These are phyloP conservation scores for Pythium rishiriense DNA, from an alignment of 352 stramenopile species.

Conservation along the genomic window DNA sequence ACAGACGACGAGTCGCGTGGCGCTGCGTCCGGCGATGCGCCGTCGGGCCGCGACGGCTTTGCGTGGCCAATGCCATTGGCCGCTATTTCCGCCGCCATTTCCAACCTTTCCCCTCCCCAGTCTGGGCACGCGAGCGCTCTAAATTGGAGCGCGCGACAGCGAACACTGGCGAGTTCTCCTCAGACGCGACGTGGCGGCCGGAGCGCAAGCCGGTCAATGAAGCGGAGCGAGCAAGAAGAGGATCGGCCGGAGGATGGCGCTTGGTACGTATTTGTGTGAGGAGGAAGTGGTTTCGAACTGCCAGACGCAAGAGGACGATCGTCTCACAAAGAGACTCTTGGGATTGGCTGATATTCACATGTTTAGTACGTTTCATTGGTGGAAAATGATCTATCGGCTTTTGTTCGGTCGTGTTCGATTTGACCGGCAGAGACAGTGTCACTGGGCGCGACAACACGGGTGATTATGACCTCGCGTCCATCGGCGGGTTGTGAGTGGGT, in stretches of 20 bases:
- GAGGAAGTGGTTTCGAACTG: not conserved
- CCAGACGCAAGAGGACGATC: not conserved
- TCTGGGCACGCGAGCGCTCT: not conserved
- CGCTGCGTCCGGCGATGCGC: not conserved
- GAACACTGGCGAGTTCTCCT: constrained; percentile 2
- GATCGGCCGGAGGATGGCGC: not conserved
- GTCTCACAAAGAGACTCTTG: not conserved
- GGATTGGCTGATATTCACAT: not conserved
- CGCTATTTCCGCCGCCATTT: constrained; percentile 12
- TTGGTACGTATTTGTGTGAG: not conserved
- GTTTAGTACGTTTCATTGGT: not conserved
- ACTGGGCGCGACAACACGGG: not conserved
- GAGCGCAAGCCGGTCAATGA: no score
- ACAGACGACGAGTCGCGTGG: not conserved
- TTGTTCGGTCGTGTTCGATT: constrained; percentile 11
- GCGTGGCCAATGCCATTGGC: constrained; percentile 5
- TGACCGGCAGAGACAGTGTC: constrained; percentile 1
- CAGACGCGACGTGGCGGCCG: not conserved
- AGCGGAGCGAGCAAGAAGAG: no score
- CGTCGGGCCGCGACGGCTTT: not conserved
- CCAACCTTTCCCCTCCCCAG: no score
- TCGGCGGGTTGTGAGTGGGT: no score
- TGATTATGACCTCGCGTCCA: constrained; percentile 15
- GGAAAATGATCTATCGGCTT: not conserved
- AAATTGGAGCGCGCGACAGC: not conserved